Percentiles rank a stretch among this genome's conserved stretches.
Evolutionary conservation across 2,329 filamentous ascomycete species (phyloP).

Genomic region (Nemania serpens): DNA sequence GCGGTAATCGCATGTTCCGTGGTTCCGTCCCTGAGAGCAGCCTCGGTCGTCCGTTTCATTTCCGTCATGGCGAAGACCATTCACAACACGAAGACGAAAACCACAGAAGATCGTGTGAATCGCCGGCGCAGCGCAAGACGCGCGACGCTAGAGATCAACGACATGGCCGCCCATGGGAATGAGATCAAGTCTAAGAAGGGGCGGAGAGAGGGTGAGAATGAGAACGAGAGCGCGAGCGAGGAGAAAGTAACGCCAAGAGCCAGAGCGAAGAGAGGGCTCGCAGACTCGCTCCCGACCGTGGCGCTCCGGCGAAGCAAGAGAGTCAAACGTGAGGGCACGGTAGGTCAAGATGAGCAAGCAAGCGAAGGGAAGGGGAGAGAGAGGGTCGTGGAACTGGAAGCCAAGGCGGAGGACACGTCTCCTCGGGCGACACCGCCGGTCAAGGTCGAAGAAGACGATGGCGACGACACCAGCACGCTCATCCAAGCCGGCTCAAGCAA

Average conservation of each 20-base stretch:
- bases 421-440: neutral
- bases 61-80: conserved; percentile 8
- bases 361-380: neutral
- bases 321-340: neutral
- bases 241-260: neutral
- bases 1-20: neutral
- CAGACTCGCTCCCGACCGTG: neutral
- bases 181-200: neutral
- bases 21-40: neutral
- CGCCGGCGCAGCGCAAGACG: conserved; percentile 34
- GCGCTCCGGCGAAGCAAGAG: conserved; percentile 24
- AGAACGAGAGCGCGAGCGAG: neutral
- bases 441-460: conserved; percentile 8
- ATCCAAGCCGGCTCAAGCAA: neutral
- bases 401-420: neutral
- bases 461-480: neutral
- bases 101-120: neutral
- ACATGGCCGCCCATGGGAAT: neutral
- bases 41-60: neutral
- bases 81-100: neutral
- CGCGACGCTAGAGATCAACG: neutral
- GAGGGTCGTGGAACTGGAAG: neutral
- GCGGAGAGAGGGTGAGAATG: neutral
- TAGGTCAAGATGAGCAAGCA: neutral
- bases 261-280: conserved; percentile 19